Percentiles rank a stretch among this genome's conserved stretches.
phyloP scores from a whole-genome alignment of 805 yeast genomes.

The Myxozyma neglecta region DNA sequence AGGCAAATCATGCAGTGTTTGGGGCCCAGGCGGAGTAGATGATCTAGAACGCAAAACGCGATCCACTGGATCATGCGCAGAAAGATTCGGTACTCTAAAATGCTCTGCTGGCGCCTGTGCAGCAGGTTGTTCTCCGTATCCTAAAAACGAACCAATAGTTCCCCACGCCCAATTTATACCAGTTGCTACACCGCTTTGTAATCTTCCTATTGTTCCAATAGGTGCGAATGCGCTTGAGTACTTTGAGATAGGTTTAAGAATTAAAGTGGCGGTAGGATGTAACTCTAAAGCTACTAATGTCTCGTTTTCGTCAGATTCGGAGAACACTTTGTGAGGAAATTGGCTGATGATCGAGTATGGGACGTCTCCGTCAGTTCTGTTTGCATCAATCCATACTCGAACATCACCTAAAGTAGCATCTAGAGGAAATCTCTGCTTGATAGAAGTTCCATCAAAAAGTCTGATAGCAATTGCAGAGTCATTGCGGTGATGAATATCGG shows the following conservation, averaged over 20 bases:
- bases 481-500: conserved; percentile 24
- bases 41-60: conserved; percentile 5
- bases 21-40: conserved; percentile 12
- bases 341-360: conserved; percentile 55
- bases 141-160: conserved; percentile 37
- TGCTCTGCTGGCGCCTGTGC: neutral
- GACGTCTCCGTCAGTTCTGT: conserved; percentile 50
- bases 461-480: conserved; percentile 57
- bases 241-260: conserved; percentile 59
- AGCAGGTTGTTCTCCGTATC: conserved; percentile 29
- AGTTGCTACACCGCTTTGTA: conserved; percentile 25
- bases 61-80: neutral
- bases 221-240: conserved; percentile 38
- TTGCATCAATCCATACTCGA: conserved; percentile 58
- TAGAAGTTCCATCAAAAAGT: conserved; percentile 63
- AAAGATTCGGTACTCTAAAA: conserved; percentile 7
- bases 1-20: conserved; percentile 30
- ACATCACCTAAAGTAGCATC: conserved; percentile 55
- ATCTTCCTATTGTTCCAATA: conserved; percentile 20
- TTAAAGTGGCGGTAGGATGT: conserved; percentile 70
- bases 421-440: conserved; percentile 53
- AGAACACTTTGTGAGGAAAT: conserved; percentile 63
- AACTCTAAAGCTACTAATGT: conserved; percentile 57
- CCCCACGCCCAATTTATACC: conserved; percentile 30
- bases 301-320: conserved; percentile 59